A percentile compares a stretch with the other conserved stretches of the same genome.
Conservation (phyloP, 2,329 filamentous ascomycete genomes). For the Cryphonectria naterciae region DNA sequence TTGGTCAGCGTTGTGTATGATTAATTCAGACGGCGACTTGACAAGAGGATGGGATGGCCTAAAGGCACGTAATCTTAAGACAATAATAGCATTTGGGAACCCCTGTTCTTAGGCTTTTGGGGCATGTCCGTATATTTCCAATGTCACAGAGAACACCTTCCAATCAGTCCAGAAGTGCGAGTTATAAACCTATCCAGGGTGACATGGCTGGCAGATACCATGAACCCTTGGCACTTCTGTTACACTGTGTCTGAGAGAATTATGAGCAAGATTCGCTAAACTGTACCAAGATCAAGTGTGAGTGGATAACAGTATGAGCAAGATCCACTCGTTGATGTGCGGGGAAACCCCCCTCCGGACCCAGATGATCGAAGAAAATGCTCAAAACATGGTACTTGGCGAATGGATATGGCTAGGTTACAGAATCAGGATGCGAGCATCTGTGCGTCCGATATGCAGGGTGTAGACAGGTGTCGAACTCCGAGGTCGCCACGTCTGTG, state of each 20-base stretch:
- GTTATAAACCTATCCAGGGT: not conserved
- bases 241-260: constrained; percentile 14
- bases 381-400: not conserved
- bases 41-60: not conserved
- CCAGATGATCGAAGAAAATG: not conserved
- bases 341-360: not conserved
- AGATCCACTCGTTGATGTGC: constrained; percentile 4
- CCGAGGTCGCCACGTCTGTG: not conserved
- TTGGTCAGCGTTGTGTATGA: not conserved
- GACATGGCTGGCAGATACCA: not conserved
- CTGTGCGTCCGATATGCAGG: not conserved
- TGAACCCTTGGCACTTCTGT: not conserved
- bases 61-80: not conserved
- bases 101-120: not conserved
- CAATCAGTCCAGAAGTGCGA: not conserved
- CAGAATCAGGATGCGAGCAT: not conserved
- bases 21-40: not conserved
- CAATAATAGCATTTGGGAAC: not conserved
- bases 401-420: not conserved
- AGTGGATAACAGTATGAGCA: constrained; percentile 7
- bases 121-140: not conserved
- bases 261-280: constrained; percentile 18
- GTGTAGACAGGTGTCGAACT: not conserved
- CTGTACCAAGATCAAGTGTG: not conserved
- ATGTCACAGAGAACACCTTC: not conserved